Evolutionary conservation across 345 rosid genomes (phyloP), one percentile per base, ranked within the genome.

Genomic region (Citropsis articulata): DNA sequence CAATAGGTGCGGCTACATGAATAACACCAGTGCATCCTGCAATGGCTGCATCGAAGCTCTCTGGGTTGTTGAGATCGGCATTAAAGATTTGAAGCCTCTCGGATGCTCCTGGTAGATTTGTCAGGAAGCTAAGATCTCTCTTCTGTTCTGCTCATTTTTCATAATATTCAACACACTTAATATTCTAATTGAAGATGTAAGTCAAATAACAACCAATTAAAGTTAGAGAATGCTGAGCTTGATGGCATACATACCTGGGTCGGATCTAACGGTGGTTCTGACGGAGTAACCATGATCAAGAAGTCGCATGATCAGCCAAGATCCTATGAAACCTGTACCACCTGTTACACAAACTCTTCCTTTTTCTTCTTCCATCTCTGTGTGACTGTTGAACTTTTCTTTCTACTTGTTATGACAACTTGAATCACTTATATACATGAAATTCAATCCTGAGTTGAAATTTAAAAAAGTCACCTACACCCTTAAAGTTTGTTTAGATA

Each of bases 301-400:
- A 33, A 89, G 87, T 79, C 83, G 79, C 89, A 80, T 87, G 84
- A 87, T 86, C 35, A 89, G 87, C 89, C 91, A 87, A 36, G 92
- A 89, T 45, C 86, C 92, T 48, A 89, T 40, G 77, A 83, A 89
- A 12, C 90, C 92, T 4, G 90, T 83, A 1, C 90, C 89, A 2
- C 92, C 92, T n/a, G 92, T 89, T 24, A 89, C 92, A 72, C 92
- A 87, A 61, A 89, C 87, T 13, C 33, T 80, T 53, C 81, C 88
- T 77, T 64, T 73, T 31, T 27, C 79, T 72, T 27, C 78, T 75
- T 67, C 78, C 80, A 62, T 85, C 75, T 72, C 55, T 48, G 12
- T 40, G 48, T 38, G 42, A 40, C 42, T 9, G 3, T 40, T 14
- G 13, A 40, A 2, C 13, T 40, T 40, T 40, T 40, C 48, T 40